phyloP scores from a whole-genome alignment of 371 early-diverging fungal genomes.

The Rhizopus microsporus region DNA sequence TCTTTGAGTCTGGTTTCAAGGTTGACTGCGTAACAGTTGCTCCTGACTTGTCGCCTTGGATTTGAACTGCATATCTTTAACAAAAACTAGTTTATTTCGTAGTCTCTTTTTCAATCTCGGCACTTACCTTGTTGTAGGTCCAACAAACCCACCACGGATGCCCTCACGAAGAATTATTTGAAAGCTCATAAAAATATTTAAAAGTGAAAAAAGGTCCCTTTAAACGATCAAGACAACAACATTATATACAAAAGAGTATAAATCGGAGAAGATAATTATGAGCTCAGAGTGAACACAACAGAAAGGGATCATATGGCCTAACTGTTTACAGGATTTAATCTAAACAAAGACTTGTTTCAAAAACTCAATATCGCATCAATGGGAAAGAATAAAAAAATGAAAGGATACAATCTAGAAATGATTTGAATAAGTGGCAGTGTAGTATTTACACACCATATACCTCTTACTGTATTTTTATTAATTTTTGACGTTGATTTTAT shows the following conservation, averaged over 20 bases:
- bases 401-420: too few relatives aligned
- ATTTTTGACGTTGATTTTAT: too few relatives aligned
- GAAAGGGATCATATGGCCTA: neutral
- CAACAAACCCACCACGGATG: slow-evolving; percentile 47
- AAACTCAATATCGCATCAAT: too few relatives aligned
- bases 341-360: too few relatives aligned
- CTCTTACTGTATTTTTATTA: too few relatives aligned
- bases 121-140: slow-evolving; percentile 42
- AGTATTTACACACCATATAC: too few relatives aligned
- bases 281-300: neutral
- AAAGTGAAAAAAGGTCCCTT: neutral
- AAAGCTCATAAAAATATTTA: slow-evolving; percentile 14
- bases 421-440: too few relatives aligned
- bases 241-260: neutral
- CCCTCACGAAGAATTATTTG: slow-evolving; percentile 46
- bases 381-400: too few relatives aligned
- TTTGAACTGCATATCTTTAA: slow-evolving; percentile 39
- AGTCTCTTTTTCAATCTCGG: neutral
- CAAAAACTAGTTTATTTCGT: neutral
- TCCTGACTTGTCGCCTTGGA: slow-evolving; percentile 35
- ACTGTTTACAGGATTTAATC: neutral
- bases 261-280: neutral
- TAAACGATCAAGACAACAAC: neutral
- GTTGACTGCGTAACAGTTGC: slow-evolving; percentile 36
- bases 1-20: slow-evolving; percentile 33